These are phyloP conservation scores for Diaporthe vaccinii DNA, from an alignment of 2,329 filamentous ascomycete genomes.

Conservation along the genomic window DNA sequence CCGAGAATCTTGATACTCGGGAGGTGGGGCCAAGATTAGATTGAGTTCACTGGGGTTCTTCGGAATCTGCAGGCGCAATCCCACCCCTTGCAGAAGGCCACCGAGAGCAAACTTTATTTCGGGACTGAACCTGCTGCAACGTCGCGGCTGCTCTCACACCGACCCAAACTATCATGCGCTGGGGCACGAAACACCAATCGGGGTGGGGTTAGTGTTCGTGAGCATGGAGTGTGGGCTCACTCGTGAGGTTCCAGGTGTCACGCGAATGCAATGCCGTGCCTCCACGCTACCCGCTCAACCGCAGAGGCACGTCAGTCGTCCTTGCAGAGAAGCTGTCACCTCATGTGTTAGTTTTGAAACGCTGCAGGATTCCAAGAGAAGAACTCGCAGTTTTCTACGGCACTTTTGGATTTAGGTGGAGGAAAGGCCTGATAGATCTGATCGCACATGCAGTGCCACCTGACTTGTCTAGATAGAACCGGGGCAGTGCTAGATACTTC, in stretches of 20 bases:
- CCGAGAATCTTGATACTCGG: not conserved
- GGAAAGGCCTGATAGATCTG: not conserved
- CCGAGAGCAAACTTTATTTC: not conserved
- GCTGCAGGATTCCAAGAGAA: not conserved
- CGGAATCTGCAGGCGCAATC: not conserved
- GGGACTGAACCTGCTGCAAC: not conserved
- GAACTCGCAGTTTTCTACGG: not conserved
- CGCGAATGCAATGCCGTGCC: not conserved
- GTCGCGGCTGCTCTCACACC: not conserved
- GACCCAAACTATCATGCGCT: not conserved
- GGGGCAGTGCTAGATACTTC: not conserved
- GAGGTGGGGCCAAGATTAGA: constrained; percentile 3
- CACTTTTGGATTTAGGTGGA: not conserved
- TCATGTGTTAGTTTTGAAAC: not conserved
- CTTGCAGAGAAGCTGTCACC: not conserved
- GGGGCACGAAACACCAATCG: not conserved
- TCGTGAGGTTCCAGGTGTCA: not conserved
- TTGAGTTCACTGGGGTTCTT: constrained; percentile 11
- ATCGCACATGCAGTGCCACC: not conserved
- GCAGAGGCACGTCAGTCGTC: not conserved
- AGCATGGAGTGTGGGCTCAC: not conserved
- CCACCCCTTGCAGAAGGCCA: not conserved
- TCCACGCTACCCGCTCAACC: not conserved
- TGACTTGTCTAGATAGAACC: not conserved
- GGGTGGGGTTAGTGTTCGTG: not conserved